Evolutionary conservation across 306 rosid genomes (phyloP).

Genomic region (Gillenia trifoliata): DNA sequence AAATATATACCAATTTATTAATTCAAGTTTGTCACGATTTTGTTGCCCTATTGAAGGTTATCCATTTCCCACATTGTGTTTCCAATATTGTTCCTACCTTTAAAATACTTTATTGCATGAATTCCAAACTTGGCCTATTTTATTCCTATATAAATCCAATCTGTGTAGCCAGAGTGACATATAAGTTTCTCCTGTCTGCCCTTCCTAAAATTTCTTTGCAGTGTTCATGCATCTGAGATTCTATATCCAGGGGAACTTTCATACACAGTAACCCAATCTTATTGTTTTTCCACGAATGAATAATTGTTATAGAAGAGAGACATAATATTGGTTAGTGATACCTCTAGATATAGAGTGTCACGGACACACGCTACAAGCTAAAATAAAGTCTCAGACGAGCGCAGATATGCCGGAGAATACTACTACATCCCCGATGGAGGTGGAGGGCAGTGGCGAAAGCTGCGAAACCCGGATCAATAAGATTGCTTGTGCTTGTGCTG

Average conservation of each 20-base stretch:
- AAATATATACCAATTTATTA: neutral
- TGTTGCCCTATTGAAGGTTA: neutral
- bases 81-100: neutral
- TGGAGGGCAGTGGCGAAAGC: constrained; percentile 15
- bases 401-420: neutral
- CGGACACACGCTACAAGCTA: neutral
- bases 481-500: constrained; percentile 49
- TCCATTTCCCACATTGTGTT: neutral
- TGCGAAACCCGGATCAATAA: constrained; percentile 30
- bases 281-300: neutral
- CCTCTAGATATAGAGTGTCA: neutral
- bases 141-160: neutral
- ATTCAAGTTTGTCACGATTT: neutral
- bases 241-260: neutral
- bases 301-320: neutral
- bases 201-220: neutral
- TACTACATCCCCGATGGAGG: neutral
- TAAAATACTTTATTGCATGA: no score
- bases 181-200: neutral
- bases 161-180: neutral
- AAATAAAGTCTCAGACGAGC: neutral
- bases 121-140: neutral
- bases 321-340: neutral
- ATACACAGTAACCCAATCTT: neutral
- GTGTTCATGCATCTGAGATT: neutral